Evolutionary conservation across 768 basidiomycete genomes (phyloP).

Genomic region (Hypholoma sublateritium): DNA sequence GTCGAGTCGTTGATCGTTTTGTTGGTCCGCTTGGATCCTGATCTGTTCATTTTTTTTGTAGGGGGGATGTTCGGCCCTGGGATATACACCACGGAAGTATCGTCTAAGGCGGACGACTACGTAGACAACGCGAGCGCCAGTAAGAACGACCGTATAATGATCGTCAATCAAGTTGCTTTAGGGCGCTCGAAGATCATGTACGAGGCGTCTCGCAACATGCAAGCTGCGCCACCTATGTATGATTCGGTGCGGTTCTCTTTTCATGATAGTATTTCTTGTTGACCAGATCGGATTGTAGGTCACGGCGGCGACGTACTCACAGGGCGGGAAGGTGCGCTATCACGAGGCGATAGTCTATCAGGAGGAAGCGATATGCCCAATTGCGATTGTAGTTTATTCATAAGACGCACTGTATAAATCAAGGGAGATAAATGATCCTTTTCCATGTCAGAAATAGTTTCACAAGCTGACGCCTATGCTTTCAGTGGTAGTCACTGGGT

Average conservation of each 20-base stretch:
- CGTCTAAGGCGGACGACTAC: slow-evolving; percentile 28
- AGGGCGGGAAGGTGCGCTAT: slow-evolving; percentile 28
- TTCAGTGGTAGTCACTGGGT: too few relatives aligned
- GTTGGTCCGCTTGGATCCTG: neutral
- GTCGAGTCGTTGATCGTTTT: neutral
- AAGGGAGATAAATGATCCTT: too few relatives aligned
- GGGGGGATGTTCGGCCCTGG: slow-evolving; percentile 30
- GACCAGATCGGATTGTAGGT: slow-evolving; percentile 15
- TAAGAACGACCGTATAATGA: slow-evolving; percentile 18
- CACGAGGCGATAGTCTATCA: slow-evolving; percentile 30
- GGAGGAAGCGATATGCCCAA: slow-evolving; percentile 29
- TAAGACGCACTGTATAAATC: too few relatives aligned
- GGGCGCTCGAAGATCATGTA: slow-evolving; percentile 26
- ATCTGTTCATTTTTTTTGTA: neutral
- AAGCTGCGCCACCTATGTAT: slow-evolving; percentile 26
- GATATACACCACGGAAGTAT: slow-evolving; percentile 27
- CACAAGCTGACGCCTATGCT: too few relatives aligned
- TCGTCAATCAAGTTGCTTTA: slow-evolving; percentile 28
- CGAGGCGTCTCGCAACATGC: slow-evolving; percentile 23
- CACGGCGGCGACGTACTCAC: slow-evolving; percentile 21
- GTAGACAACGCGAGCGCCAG: slow-evolving; percentile 8
- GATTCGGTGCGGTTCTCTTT: slow-evolving; percentile 22
- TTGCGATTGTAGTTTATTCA: slow-evolving; percentile 12
- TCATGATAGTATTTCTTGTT: neutral
- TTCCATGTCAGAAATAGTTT: too few relatives aligned